Conservation (phyloP, 176 grass and related monocot species). For the Triticum timopheevii region DNA sequence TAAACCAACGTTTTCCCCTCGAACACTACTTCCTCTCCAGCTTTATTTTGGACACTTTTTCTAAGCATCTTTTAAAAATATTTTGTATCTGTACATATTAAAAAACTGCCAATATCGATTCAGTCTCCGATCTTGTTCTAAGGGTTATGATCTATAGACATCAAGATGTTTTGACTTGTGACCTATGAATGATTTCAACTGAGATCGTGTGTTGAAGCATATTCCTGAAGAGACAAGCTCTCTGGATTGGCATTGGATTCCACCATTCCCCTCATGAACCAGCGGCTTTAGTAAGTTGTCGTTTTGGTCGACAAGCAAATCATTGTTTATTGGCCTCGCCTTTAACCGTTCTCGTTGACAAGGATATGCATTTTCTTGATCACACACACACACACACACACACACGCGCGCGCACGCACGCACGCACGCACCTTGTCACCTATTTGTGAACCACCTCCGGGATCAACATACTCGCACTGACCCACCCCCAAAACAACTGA, state of each 20-base stretch:
- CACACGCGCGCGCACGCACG: no score
- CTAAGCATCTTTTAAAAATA: no score
- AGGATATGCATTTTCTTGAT: slow-evolving; percentile 39
- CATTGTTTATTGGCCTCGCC: slow-evolving; percentile 27
- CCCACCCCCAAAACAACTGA: no score
- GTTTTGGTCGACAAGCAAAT: slow-evolving; percentile 39
- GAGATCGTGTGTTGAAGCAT: slow-evolving; percentile 77
- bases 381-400: no score
- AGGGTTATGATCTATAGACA: slow-evolving; percentile 68
- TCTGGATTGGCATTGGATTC: slow-evolving; percentile 47
- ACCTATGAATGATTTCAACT: slow-evolving; percentile 71
- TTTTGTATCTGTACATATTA: no score
- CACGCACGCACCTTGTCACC: no score
- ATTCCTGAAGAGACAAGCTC: slow-evolving; percentile 50
- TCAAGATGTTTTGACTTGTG: slow-evolving; percentile 75
- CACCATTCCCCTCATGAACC: slow-evolving; percentile 45
- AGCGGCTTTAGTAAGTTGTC: slow-evolving; percentile 20
- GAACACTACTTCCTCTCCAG: no score
- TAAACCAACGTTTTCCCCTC: no score
- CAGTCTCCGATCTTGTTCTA: slow-evolving; percentile 82
- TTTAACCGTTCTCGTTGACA: slow-evolving; percentile 40
- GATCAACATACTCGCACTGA: no score
- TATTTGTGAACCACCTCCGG: no score
- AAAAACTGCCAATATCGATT: slow-evolving; percentile 76
- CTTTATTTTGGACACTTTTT: no score